phyloP scores from a whole-genome alignment of 73 alveolate genomes.

The Uronychia setigera region DNA sequence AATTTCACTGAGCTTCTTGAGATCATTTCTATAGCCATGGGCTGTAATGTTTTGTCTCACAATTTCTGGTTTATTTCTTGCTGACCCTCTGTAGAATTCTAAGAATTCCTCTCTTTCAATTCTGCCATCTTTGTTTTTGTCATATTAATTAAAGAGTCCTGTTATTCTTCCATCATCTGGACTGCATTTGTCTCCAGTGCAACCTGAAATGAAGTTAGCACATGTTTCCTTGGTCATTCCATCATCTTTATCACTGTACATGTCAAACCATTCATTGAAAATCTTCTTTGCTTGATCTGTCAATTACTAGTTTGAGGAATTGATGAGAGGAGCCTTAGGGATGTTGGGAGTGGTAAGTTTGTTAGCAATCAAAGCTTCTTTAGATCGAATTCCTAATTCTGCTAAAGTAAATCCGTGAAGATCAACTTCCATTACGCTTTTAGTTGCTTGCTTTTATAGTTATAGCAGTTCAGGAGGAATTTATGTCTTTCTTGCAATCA shows the following conservation, averaged over 20 bases:
- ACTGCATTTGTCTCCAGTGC: conserved; percentile 78
- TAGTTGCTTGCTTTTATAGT: conserved; percentile 43
- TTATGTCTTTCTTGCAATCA: conserved; percentile 58
- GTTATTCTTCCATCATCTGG: conserved; percentile 68
- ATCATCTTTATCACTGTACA: conserved; percentile 67
- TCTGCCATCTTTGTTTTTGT: conserved; percentile 70
- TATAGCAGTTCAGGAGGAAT: conserved; percentile 64
- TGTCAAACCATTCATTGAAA: conserved; percentile 70
- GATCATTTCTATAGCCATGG: conserved; percentile 72
- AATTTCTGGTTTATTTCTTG: conserved; percentile 57
- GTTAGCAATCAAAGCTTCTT: conserved; percentile 38
- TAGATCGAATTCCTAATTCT: conserved; percentile 67
- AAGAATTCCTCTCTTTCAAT: conserved; percentile 61
- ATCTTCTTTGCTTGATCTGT: conserved; percentile 66
- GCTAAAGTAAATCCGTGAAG: conserved; percentile 84
- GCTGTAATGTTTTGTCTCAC: conserved; percentile 82
- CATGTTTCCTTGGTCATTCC: conserved; percentile 71
- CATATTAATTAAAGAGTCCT: conserved; percentile 63
- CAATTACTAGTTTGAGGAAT: conserved; percentile 35
- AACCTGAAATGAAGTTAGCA: conserved; percentile 67
- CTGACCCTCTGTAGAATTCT: conserved; percentile 71
- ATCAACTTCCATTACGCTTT: conserved; percentile 67
- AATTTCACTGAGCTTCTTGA: conserved; percentile 57
- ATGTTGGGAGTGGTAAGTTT: conserved; percentile 1
- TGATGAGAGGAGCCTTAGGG: conserved; percentile 32